A percentile compares a stretch with the other conserved stretches of the same genome.
Evolutionary conservation across 768 basidiomycete species (phyloP).

Genomic region (Pleurotus salmoneostramineus): DNA sequence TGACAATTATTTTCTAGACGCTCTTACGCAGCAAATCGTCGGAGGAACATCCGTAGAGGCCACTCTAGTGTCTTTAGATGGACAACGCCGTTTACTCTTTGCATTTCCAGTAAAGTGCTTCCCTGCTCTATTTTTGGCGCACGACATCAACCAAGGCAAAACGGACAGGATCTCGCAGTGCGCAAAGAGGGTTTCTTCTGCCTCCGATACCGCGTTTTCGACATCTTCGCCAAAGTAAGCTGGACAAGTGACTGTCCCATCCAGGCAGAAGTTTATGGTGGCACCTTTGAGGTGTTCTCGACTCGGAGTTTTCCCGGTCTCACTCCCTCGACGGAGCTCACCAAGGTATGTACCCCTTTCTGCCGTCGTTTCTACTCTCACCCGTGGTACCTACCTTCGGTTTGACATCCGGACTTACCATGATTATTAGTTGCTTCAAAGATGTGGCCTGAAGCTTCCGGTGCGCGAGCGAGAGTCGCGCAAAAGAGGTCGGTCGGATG

Average conservation of each 20-base stretch:
- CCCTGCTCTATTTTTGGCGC: slow-evolving; percentile 1
- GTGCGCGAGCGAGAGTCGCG: slow-evolving; percentile 21
- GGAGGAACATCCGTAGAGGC: background rate
- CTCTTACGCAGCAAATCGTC: background rate
- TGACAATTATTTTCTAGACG: background rate
- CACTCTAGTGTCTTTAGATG: background rate
- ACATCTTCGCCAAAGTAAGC: slow-evolving; percentile 40
- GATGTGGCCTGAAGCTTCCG: background rate
- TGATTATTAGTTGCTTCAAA: background rate
- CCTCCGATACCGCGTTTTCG: slow-evolving; percentile 69
- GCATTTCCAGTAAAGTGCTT: background rate
- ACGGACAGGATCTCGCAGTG: slow-evolving; percentile 51
- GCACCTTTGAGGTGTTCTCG: slow-evolving; percentile 64
- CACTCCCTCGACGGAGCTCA: slow-evolving; percentile 63
- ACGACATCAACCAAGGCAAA: slow-evolving; percentile 26
- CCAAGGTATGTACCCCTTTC: slow-evolving; percentile 40
- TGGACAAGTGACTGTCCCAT: slow-evolving; percentile 31
- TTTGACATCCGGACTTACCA: background rate
- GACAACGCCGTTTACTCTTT: background rate
- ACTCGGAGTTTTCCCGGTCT: slow-evolving; percentile 76
- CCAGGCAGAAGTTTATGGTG: slow-evolving; percentile 65
- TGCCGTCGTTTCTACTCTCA: background rate
- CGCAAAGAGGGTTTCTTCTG: slow-evolving; percentile 63
- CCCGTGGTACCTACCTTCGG: background rate
- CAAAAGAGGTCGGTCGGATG: slow-evolving; percentile 15